Conservation (phyloP, 148 eudicot species). For the Fagopyrum esculentum region DNA sequence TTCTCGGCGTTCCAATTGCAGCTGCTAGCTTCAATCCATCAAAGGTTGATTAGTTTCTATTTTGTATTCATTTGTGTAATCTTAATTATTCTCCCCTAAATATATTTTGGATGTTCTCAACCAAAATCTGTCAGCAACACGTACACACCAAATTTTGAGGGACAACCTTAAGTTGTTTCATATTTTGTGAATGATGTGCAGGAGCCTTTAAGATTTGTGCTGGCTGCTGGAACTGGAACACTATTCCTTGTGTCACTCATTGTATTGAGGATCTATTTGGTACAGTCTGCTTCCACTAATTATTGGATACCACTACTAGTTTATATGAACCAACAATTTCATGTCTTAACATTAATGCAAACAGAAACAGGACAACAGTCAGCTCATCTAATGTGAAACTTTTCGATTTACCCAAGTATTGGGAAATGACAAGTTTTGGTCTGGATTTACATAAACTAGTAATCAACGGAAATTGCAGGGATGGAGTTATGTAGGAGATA, state of each 20-base stretch:
- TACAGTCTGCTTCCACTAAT: constrained; percentile 18
- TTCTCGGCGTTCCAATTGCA: constrained; percentile 76
- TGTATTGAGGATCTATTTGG: constrained; percentile 89
- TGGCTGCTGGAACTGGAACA: constrained; percentile 89
- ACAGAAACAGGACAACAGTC: no score
- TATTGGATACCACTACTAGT: not conserved
- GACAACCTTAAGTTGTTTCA: not conserved
- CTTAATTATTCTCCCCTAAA: no score
- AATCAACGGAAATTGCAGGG: constrained; percentile 35
- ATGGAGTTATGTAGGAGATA: constrained; percentile 96
- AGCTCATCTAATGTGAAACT: no score
- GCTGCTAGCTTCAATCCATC: constrained; percentile 99
- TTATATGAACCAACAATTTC: no score
- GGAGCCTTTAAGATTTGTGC: constrained; percentile 78
- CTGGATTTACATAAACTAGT: not conserved
- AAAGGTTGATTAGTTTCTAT: constrained; percentile 23
- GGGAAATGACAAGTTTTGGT: not conserved
- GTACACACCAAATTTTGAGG: not conserved
- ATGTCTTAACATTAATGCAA: no score
- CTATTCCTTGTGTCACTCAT: constrained; percentile 79
- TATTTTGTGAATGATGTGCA: constrained; percentile 22
- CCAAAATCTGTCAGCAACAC: no score
- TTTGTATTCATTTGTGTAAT: no score
- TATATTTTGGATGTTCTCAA: no score
- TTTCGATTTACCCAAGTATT: no score